Conservation (phyloP, 2,329 filamentous ascomycete genomes). For the Paecilomyces sp. region DNA sequence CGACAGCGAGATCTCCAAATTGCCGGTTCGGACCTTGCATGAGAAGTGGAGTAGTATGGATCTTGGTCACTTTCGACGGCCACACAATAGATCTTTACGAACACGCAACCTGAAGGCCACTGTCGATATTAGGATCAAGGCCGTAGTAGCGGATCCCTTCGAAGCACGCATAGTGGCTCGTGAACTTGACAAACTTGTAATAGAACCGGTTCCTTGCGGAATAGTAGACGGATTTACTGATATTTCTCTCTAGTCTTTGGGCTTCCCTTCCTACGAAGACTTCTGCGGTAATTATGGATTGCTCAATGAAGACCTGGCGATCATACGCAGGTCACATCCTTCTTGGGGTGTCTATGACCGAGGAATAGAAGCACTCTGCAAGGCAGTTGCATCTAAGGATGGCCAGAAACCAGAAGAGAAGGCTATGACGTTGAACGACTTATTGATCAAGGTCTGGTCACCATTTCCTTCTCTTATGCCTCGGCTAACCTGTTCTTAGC, state of each 20-base stretch:
- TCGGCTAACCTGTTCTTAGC: constrained; percentile 44
- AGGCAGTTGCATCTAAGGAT: constrained; percentile 64
- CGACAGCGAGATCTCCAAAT: constrained; percentile 12
- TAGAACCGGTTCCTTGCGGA: constrained; percentile 3
- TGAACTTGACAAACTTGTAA: constrained; percentile 48
- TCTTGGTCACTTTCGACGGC: constrained; percentile 27
- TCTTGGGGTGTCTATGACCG: constrained; percentile 75
- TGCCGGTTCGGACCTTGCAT: constrained; percentile 26
- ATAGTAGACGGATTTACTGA: constrained; percentile 31
- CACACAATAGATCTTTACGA: constrained; percentile 20
- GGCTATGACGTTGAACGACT: constrained; percentile 72
- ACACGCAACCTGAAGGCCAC: constrained; percentile 21
- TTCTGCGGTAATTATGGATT: constrained; percentile 86
- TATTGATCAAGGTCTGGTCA: constrained; percentile 72
- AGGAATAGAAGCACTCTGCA: constrained; percentile 76
- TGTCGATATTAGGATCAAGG: constrained; percentile 21
- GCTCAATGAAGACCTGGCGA: constrained; percentile 69
- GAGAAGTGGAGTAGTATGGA: constrained; percentile 45
- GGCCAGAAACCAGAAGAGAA: constrained; percentile 57
- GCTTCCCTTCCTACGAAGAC: constrained; percentile 83
- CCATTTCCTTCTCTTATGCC: constrained; percentile 3
- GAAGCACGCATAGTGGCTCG: constrained; percentile 48
- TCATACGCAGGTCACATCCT: constrained; percentile 59
- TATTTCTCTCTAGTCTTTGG: constrained; percentile 57
- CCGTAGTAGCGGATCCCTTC: constrained; percentile 43